phyloP scores from a whole-genome alignment of 2,329 filamentous ascomycete species.

The Cytospora mali region DNA sequence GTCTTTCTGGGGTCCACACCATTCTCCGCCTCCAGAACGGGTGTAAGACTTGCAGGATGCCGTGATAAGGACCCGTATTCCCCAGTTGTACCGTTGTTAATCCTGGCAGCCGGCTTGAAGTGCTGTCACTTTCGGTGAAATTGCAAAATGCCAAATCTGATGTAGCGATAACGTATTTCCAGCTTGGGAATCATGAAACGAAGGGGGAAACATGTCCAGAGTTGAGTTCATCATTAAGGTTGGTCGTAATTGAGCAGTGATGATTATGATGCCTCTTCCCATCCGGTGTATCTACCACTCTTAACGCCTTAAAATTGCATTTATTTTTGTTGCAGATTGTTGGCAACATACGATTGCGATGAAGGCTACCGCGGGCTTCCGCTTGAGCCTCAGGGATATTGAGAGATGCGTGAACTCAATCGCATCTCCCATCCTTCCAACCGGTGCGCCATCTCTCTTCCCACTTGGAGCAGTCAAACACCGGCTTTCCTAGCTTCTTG shows the following conservation, averaged over 20 bases:
- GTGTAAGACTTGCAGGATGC: not conserved
- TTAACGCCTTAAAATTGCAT: conserved; percentile 18
- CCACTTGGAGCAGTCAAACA: conserved; percentile 89
- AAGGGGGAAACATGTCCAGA: not conserved
- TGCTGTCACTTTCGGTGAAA: not conserved
- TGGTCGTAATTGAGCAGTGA: conserved; percentile 23
- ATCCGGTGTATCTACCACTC: not conserved
- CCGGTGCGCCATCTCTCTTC: conserved; percentile 94
- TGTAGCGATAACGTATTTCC: not conserved
- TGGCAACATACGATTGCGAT: not conserved
- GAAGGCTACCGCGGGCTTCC: not conserved
- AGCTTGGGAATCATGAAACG: not conserved
- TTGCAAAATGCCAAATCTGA: not conserved
- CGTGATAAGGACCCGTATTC: not conserved
- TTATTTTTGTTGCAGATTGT: not conserved
- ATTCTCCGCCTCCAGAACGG: not conserved
- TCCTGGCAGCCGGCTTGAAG: not conserved
- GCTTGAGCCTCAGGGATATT: not conserved
- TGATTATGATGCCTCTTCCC: conserved; percentile 20
- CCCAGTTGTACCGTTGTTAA: not conserved
- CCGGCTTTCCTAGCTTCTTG: conserved; percentile 83
- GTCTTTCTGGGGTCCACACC: conserved; percentile 1
- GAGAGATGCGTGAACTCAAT: conserved; percentile 42
- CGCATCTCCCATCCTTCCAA: conserved; percentile 71
- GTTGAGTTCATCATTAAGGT: conserved; percentile 9